Base-by-base conservation (phyloP, 495 filamentous ascomycete genomes). In the Podospora australis region DNA sequence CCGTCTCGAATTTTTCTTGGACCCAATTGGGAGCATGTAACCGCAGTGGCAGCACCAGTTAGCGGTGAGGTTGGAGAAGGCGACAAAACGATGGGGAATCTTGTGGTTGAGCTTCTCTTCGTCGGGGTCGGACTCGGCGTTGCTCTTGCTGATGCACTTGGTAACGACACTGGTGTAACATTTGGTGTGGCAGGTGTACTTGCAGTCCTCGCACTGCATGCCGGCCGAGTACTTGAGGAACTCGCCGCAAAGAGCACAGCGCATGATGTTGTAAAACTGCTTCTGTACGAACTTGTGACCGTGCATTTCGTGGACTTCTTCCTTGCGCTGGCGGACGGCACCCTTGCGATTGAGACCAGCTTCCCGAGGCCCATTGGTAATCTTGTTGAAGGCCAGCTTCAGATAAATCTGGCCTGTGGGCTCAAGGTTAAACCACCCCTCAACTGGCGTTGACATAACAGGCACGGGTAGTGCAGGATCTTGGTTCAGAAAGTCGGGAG, bases 241-340 rank as follows among this genome's bases (percentile, higher is more conserved):
- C 48, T 97, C 94, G 46, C 91, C 94, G 67, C 92, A 99, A 17
- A 97, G 81, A 25, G 92, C 94, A 71, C 92, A 99, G 56, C 94
- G 92, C 92, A 99, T 99, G 65, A 99, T 96, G 73, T 97, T 97
- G 82, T 97, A 99, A 71, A 97, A 99, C 65, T 95, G 91, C 68
- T 95, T 90, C 55, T 86, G 82, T 39, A 96, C 81, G 57, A 99
- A 99, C 70, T 96, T 96, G 82, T 99, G 92, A 24, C 92, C 92
- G 62, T 95, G 95, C 76, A 95, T 91, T 68, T 97, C 92, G 70
- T 95, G 87, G 10, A 97, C 82, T 55, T 96, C 89, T 67, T 99
- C 92, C 70, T 97, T 97, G 58, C 86, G 85, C 66, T 96, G 90
- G 32, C 92, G 86, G 57, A 99, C 90, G 44, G 92, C 92, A 66